Evolutionary conservation across 129 eudicot genomes (phyloP).

Genomic region (Arctium lappa): DNA sequence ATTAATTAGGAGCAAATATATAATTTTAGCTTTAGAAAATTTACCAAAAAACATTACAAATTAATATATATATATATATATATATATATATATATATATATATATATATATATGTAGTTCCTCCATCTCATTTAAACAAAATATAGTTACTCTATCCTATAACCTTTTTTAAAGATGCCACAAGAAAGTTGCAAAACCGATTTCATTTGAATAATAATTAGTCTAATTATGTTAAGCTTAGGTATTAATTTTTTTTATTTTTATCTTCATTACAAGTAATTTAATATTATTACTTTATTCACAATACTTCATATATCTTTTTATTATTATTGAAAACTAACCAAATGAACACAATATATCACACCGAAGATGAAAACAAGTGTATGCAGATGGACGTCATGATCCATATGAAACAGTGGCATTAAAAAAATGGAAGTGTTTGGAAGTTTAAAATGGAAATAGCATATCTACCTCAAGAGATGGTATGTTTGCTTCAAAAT

Average conservation of each 20-base stretch:
- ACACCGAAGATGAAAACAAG: background rate
- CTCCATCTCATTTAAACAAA: background rate
- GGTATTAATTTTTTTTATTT: too few species aligned
- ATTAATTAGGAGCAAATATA: background rate
- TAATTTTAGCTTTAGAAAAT: background rate
- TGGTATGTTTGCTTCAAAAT: slow-evolving; percentile 46
- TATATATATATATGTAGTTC: background rate
- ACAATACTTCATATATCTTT: background rate
- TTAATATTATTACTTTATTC: background rate
- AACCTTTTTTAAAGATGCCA: background rate
- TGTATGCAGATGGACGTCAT: too few species aligned
- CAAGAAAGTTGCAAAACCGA: background rate
- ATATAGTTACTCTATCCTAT: background rate
- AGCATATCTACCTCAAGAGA: slow-evolving; percentile 66
- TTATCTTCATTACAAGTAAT: background rate
- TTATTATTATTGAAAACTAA: background rate
- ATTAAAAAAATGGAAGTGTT: background rate
- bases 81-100: too few species aligned
- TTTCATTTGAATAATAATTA: background rate
- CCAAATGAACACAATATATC: background rate
- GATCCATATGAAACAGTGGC: background rate
- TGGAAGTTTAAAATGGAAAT: background rate
- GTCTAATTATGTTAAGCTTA: background rate
- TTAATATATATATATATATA: background rate
- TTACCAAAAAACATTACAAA: background rate